phyloP scores from a whole-genome alignment of 2,329 filamentous ascomycete species.

The Colletotrichum incanum region DNA sequence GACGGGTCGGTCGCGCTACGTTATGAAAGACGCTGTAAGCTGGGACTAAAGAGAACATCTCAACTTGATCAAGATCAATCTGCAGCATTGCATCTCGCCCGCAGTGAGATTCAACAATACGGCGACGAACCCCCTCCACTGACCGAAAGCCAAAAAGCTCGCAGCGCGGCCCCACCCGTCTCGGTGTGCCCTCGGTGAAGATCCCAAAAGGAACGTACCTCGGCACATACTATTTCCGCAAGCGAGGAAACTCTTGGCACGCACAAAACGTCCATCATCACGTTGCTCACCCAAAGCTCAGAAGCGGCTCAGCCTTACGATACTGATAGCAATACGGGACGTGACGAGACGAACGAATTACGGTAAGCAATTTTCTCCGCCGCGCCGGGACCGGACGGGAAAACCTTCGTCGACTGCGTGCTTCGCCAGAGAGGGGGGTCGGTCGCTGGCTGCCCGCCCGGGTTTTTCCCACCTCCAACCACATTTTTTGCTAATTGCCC shows the following conservation, averaged over 20 bases:
- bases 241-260: conserved; percentile 44
- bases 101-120: background rate
- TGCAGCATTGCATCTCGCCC: background rate
- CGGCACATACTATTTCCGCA: conserved; percentile 45
- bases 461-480: conserved; percentile 38
- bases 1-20: background rate
- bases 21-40: no score
- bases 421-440: conserved; percentile 27
- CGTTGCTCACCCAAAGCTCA: conserved; percentile 28
- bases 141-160: conserved; percentile 3
- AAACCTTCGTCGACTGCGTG: conserved; percentile 3
- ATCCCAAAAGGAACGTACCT: conserved; percentile 4
- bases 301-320: conserved; percentile 40
- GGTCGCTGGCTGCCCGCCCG: conserved; percentile 23
- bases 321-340: conserved; percentile 25
- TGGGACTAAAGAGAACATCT: background rate
- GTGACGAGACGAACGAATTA: conserved; percentile 34
- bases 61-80: background rate
- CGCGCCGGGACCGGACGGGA: conserved; percentile 6
- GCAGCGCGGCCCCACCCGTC: background rate
- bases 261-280: conserved; percentile 44
- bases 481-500: conserved; percentile 43
- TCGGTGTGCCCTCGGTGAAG: conserved; percentile 6
- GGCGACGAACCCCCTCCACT: background rate
- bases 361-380: conserved; percentile 20